phyloP scores from a whole-genome alignment of 1,284 basidiomycete genomes.

The Cutaneotrichosporon cutaneum region DNA sequence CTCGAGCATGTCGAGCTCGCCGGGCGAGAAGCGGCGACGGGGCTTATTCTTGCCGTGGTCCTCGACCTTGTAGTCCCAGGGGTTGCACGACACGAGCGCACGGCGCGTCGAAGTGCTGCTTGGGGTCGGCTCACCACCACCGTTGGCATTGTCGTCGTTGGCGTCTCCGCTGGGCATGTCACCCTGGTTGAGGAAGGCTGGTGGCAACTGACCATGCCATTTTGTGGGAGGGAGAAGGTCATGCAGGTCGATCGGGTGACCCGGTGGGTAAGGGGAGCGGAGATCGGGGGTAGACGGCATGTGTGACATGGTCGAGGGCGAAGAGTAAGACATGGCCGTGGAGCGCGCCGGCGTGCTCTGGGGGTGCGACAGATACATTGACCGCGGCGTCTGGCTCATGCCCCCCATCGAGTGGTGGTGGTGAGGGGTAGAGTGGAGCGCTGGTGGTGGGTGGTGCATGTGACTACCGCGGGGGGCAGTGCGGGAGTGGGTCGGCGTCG shows the following conservation, averaged over 20 bases:
- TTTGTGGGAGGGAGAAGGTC: conserved; percentile 23
- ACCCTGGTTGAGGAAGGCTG: conserved; percentile 25
- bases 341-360: conserved; percentile 21
- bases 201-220: conserved; percentile 26
- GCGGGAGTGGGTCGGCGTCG: conserved; percentile 22
- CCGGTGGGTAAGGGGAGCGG: conserved; percentile 23
- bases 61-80: conserved; percentile 28
- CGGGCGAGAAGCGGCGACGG: conserved; percentile 26
- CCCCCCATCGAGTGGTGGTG: conserved; percentile 5
- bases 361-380: conserved; percentile 12
- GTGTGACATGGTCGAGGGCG: conserved; percentile 25
- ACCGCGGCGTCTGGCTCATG: conserved; percentile 15
- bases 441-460: neutral
- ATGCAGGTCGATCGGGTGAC: conserved; percentile 23
- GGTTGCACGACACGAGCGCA: conserved; percentile 26
- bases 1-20: conserved; percentile 30
- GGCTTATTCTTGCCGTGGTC: conserved; percentile 31
- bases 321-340: conserved; percentile 20
- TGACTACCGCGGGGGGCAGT: neutral
- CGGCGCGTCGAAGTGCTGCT: conserved; percentile 18
- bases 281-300: conserved; percentile 26
- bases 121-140: conserved; percentile 9
- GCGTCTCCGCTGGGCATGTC: conserved; percentile 20
- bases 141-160: conserved; percentile 15
- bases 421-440: conserved; percentile 7